phyloP scores from a whole-genome alignment of 2,329 filamentous ascomycete genomes.

The Arachnomyces sp. region DNA sequence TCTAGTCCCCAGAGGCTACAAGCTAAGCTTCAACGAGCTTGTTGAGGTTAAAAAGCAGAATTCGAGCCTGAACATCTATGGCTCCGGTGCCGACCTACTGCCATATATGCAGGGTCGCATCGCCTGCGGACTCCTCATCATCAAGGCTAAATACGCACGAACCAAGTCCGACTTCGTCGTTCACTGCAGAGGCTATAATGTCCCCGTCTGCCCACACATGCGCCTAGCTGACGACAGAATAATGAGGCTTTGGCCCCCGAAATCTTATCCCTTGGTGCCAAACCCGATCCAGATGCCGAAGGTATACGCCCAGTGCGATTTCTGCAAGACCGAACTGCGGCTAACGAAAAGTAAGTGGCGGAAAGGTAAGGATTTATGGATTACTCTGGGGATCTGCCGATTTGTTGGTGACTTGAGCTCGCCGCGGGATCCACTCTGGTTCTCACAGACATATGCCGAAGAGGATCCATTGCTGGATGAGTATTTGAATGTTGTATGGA shows the following conservation, averaged over 20 bases:
- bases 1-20: neutral
- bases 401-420: neutral
- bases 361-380: too few relatives aligned
- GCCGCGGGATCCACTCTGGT: neutral
- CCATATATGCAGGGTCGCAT: too few relatives aligned
- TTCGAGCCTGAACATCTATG: too few relatives aligned
- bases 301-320: neutral
- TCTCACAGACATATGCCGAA: neutral
- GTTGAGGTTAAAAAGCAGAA: neutral
- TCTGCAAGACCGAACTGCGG: neutral
- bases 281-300: too few relatives aligned
- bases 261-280: neutral
- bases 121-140: too few relatives aligned
- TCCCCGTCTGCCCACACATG: slow-evolving; percentile 2
- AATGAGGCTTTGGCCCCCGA: neutral
- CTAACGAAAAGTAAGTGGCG: neutral
- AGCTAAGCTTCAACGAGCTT: slow-evolving; percentile 1
- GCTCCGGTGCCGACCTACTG: too few relatives aligned
- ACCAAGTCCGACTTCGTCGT: neutral
- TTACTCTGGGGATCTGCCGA: neutral
- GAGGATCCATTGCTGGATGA: too few relatives aligned
- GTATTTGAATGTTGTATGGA: too few relatives aligned
- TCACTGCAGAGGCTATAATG: neutral
- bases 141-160: neutral
- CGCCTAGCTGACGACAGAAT: neutral